Conservation (phyloP, 495 filamentous ascomycete genomes). For the Astrothelium macrocarpum region DNA sequence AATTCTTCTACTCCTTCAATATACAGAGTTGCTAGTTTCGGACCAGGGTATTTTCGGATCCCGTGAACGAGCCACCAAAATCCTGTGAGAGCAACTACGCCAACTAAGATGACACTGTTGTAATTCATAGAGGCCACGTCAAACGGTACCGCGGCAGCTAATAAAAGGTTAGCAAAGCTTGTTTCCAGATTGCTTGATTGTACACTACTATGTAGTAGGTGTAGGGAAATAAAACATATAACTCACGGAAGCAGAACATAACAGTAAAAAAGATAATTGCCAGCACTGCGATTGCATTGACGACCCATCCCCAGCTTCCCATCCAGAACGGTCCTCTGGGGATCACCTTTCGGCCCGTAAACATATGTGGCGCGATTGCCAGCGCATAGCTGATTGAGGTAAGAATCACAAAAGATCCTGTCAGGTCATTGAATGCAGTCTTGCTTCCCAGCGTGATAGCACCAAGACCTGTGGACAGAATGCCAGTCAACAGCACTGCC, state of each 20-base stretch:
- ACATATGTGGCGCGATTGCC: conserved; percentile 64
- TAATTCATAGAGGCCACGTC: conserved; percentile 25
- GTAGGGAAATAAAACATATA: neutral
- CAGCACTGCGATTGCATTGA: conserved; percentile 51
- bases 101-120: conserved; percentile 34
- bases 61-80: conserved; percentile 60
- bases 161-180: neutral
- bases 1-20: conserved; percentile 24
- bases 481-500: conserved; percentile 54
- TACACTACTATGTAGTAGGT: neutral
- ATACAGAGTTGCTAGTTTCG: conserved; percentile 44
- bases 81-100: conserved; percentile 33
- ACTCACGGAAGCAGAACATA: conserved; percentile 59
- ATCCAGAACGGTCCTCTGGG: conserved; percentile 62
- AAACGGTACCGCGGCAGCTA: neutral
- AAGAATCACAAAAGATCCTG: conserved; percentile 66
- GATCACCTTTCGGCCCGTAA: conserved; percentile 54
- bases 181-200: no score
- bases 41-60: conserved; percentile 46
- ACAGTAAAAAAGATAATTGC: conserved; percentile 62
- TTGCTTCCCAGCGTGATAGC: conserved; percentile 63
- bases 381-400: conserved; percentile 63
- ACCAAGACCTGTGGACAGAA: conserved; percentile 55
- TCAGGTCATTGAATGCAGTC: conserved; percentile 68
- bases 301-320: conserved; percentile 43